Evolutionary conservation across 129 eudicot genomes (phyloP).

Genomic region (Daucus carota): DH1_v3.0 NC_030384.2:25352001-25352500

Average conservation of each 20-base stretch:
- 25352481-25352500: too few species aligned
- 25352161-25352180: background rate
- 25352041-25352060: background rate
- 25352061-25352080: background rate
- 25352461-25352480: too few species aligned
- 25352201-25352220: background rate
- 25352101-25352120: background rate
- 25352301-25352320: background rate
- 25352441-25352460: too few species aligned
- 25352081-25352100: background rate
- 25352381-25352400: too few species aligned
- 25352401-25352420: background rate
- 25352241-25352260: background rate
- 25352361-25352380: background rate
- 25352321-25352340: background rate
- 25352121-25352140: background rate
- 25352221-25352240: background rate
- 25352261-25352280: too few species aligned
- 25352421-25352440: background rate
- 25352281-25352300: background rate
- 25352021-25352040: background rate
- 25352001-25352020: background rate
- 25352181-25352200: background rate
- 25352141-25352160: background rate
- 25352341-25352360: background rate